Base-by-base conservation (phyloP, 108 stramenopile genomes). In the Conticribra weissflogii region DNA sequence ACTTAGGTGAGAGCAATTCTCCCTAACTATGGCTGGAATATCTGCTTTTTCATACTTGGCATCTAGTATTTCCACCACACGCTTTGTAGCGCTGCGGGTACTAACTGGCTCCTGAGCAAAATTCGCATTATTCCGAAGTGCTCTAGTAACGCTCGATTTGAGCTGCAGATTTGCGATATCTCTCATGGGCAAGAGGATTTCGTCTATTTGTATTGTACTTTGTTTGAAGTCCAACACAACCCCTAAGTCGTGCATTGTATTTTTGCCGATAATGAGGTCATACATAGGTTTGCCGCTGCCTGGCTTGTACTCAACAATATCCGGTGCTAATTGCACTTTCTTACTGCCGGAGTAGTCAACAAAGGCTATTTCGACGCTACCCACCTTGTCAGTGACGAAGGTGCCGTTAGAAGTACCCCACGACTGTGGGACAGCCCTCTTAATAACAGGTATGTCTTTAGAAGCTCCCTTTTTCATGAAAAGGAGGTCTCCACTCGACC, bases 151-250 rank as follows among this genome's bases (percentile, higher is more conserved):
- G n/a, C n/a, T n/a, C n/a, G n/a, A n/a, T n/a, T n/a, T n/a, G n/a
- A n/a, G n/a, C 16, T 18, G 25, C 64, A 66, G 64, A 66, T 51
- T 34, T n/a, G 51, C 28, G 64, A 66, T 66, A 30, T 66, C 53
- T 66, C 64, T 28, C 64, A 66, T 66, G 51, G 64, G 51, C 64
- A 66, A 50, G 1, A 34, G 30, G 64, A 51, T 53, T 66, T 66
- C 64, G 53, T 66, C 64, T 31, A 66, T 32, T 3, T 49, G 51
- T 51, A 66, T 66, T 19, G 31, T 66, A n/a, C 32, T 66, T 18
- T 3, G 23, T 51, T 47, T 29, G 21, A 66, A 66, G 50, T 66
- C 64, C 29, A 66, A 23, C 21, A 64, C 59, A 59, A 41, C 25
- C 22, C 59, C 18, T 7, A 18, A n/a, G n/a, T n/a, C n/a, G n/a